Evolutionary conservation across 2,329 filamentous ascomycete species (phyloP).

Genomic region (Aureobasidium leucospermi): DNA sequence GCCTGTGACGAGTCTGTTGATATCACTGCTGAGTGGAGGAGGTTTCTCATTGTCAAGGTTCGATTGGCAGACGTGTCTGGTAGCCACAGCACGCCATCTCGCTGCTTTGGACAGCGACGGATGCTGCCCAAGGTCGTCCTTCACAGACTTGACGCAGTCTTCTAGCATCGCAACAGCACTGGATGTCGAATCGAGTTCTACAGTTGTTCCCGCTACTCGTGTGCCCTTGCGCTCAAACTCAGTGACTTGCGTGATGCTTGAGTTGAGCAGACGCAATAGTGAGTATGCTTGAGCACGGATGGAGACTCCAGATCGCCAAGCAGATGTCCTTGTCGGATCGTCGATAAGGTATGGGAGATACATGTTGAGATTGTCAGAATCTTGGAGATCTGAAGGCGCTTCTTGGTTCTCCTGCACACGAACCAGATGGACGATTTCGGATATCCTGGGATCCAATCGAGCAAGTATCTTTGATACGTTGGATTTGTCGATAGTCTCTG

Average conservation of each 20-base stretch:
- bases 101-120: neutral
- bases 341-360: conserved; percentile 59
- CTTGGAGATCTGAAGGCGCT: conserved; percentile 10
- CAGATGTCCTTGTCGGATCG: conserved; percentile 35
- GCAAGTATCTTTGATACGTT: conserved; percentile 14
- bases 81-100: conserved; percentile 15
- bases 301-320: conserved; percentile 33
- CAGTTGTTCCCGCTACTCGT: conserved; percentile 17
- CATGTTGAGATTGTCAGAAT: conserved; percentile 34
- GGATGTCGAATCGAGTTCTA: neutral
- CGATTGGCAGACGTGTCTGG: conserved; percentile 10
- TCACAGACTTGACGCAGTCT: neutral
- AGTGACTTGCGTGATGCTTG: conserved; percentile 20
- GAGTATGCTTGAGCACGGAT: conserved; percentile 34
- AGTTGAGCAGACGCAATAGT: conserved; percentile 22
- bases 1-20: conserved; percentile 12
- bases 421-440: conserved; percentile 44
- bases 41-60: conserved; percentile 12
- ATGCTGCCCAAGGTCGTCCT: neutral
- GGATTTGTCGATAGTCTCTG: neutral
- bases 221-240: conserved; percentile 34
- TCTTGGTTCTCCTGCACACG: conserved; percentile 21
- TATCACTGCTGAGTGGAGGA: conserved; percentile 7
- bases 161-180: neutral
- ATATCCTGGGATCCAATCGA: conserved; percentile 42